Percentiles rank a stretch among this genome's conserved stretches.
Conservation (phyloP, 2,329 filamentous ascomycete genomes). For the Fusarium setosum region DNA sequence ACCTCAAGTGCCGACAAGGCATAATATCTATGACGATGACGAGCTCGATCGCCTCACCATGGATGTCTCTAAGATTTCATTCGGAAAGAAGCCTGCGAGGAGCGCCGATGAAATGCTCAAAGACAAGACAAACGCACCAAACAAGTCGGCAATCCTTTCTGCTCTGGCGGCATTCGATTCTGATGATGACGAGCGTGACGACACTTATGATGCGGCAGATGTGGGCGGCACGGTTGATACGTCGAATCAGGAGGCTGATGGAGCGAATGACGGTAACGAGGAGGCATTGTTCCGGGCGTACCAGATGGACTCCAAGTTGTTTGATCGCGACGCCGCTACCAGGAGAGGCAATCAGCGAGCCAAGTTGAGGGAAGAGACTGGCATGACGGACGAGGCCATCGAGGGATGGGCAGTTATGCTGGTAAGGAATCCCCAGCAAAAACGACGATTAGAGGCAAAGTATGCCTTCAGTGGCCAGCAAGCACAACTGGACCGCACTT, state of each 20-base stretch:
- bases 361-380: slow-evolving; percentile 78
- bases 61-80: slow-evolving; percentile 76
- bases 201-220: slow-evolving; percentile 94
- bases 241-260: slow-evolving; percentile 66
- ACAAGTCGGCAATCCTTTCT: slow-evolving; percentile 88
- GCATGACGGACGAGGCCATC: slow-evolving; percentile 92
- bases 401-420: slow-evolving; percentile 96
- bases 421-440: slow-evolving; percentile 74
- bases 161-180: slow-evolving; percentile 90
- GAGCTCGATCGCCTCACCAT: slow-evolving; percentile 79
- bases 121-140: slow-evolving; percentile 72
- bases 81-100: slow-evolving; percentile 75
- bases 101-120: slow-evolving; percentile 80
- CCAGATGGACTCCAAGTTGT: slow-evolving; percentile 71
- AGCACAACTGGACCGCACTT: slow-evolving; percentile 70
- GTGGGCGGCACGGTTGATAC: slow-evolving; percentile 89
- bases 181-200: slow-evolving; percentile 95
- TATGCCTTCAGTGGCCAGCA: slow-evolving; percentile 77
- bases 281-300: slow-evolving; percentile 80
- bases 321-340: slow-evolving; percentile 77
- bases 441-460: slow-evolving; percentile 77
- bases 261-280: slow-evolving; percentile 68
- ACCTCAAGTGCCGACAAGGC: slow-evolving; percentile 66
- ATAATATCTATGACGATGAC: slow-evolving; percentile 84
- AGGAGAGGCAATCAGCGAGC: slow-evolving; percentile 71